Evolutionary conservation across 768 basidiomycete species (phyloP).

Genomic region (Phaeolepiota aurea): DNA sequence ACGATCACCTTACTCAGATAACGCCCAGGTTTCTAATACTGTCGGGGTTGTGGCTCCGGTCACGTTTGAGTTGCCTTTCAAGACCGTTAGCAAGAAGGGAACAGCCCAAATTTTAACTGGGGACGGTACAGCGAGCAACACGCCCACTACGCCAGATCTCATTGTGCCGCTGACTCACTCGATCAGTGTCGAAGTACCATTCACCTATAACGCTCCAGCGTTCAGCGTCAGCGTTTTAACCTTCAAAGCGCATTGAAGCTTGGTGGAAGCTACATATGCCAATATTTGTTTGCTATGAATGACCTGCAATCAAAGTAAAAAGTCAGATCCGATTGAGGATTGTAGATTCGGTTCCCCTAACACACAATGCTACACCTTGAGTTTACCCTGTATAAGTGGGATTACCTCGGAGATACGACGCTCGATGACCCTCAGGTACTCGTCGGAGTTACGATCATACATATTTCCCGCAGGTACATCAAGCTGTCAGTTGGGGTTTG

Average conservation of each 20-base stretch:
- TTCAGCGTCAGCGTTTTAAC: constrained; percentile 33
- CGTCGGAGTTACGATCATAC: constrained; percentile 62
- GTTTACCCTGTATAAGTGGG: constrained; percentile 17
- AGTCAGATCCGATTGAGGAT: too few relatives aligned
- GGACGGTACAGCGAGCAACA: constrained; percentile 42
- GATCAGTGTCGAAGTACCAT: constrained; percentile 38
- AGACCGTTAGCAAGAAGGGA: constrained; percentile 32
- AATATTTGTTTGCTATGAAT: too few relatives aligned
- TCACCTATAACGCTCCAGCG: constrained; percentile 47
- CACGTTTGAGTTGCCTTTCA: constrained; percentile 49
- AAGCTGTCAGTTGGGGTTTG: constrained; percentile 24
- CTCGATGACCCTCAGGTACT: constrained; percentile 42
- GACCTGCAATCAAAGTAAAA: too few relatives aligned
- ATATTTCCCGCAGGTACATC: constrained; percentile 69
- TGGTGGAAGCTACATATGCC: neutral
- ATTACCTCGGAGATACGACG: constrained; percentile 26
- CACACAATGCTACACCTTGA: constrained; percentile 3
- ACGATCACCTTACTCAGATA: too few relatives aligned
- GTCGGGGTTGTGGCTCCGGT: constrained; percentile 28
- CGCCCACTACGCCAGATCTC: constrained; percentile 37
- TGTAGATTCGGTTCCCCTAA: neutral
- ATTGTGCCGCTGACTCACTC: constrained; percentile 37
- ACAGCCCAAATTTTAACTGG: constrained; percentile 44
- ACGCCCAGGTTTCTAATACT: constrained; percentile 44
- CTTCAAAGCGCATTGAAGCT: constrained; percentile 12